Conservation (phyloP, 352 stramenopile species). For the Phytophthora sansomeana region DNA sequence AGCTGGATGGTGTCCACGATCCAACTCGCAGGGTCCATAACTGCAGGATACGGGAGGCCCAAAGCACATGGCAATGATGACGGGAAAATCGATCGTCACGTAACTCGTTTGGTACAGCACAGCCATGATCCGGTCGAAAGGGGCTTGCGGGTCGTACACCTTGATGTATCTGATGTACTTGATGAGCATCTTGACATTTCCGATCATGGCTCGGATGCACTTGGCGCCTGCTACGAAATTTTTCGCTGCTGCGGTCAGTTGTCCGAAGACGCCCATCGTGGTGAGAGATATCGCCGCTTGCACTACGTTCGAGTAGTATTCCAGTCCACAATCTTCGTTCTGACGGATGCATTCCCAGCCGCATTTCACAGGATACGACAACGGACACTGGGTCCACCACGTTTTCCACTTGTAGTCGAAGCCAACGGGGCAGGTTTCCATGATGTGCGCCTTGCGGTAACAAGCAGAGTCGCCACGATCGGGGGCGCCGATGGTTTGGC, state of each 20-base stretch:
- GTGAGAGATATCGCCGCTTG: neutral
- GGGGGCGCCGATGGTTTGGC: neutral
- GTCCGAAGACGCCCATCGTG: neutral
- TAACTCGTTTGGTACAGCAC: slow-evolving; percentile 1
- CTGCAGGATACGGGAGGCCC: neutral
- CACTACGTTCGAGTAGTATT: slow-evolving; percentile 1
- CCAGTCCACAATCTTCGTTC: neutral
- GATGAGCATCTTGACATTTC: slow-evolving; percentile 1
- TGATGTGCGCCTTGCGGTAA: neutral
- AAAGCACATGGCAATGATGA: slow-evolving; percentile 3
- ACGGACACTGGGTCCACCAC: neutral
- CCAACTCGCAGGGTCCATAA: slow-evolving; percentile 1
- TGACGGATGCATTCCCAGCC: neutral
- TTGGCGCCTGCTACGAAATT: neutral
- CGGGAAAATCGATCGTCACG: slow-evolving; percentile 1
- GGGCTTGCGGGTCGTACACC: neutral
- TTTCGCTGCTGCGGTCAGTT: neutral
- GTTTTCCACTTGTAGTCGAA: slow-evolving; percentile 1
- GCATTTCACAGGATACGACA: neutral
- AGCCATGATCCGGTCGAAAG: neutral
- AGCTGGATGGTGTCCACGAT: slow-evolving; percentile 1
- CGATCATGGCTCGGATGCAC: slow-evolving; percentile 1
- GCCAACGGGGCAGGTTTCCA: neutral
- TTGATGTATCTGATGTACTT: neutral
- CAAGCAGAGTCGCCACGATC: neutral